Evolutionary conservation across 805 yeast species (phyloP).

Genomic region (Sugiyamaella mastotermitis): DNA sequence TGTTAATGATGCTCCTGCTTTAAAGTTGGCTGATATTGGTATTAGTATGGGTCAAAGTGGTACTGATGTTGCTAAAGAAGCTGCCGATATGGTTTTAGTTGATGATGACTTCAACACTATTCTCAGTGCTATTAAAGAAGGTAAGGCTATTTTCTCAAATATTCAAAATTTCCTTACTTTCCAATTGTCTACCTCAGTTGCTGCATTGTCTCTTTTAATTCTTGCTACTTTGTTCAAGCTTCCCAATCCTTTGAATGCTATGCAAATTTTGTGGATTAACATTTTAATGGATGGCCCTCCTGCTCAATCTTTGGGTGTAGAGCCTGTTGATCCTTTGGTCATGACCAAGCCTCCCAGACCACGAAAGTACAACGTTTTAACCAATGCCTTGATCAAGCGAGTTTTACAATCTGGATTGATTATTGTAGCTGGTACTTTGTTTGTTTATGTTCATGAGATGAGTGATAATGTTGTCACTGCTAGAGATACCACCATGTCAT

Average conservation of each 20-base stretch:
- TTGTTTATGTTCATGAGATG: slow-evolving; percentile 83
- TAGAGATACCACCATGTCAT: slow-evolving; percentile 98
- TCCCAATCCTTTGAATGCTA: slow-evolving; percentile 93
- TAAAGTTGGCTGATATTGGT: slow-evolving; percentile 58
- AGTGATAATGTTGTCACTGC: slow-evolving; percentile 72
- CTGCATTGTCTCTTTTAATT: slow-evolving; percentile 87
- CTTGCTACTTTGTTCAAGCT: slow-evolving; percentile 78
- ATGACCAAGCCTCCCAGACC: slow-evolving; percentile 96
- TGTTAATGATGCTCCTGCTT: slow-evolving; percentile 59
- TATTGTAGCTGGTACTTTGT: slow-evolving; percentile 80
- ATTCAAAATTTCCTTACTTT: slow-evolving; percentile 92
- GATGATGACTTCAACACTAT: slow-evolving; percentile 97
- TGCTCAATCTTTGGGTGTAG: slow-evolving; percentile 95
- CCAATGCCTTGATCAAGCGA: slow-evolving; percentile 60
- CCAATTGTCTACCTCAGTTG: slow-evolving; percentile 93
- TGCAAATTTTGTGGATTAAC: slow-evolving; percentile 98
- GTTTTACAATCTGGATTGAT: slow-evolving; percentile 71
- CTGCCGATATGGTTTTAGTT: slow-evolving; percentile 94
- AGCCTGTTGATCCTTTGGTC: slow-evolving; percentile 92
- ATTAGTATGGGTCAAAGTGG: slow-evolving; percentile 80
- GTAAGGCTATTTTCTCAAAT: slow-evolving; percentile 93
- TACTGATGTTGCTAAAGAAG: slow-evolving; percentile 97
- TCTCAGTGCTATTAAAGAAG: slow-evolving; percentile 90
- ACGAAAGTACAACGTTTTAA: slow-evolving; percentile 78
- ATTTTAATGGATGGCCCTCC: slow-evolving; percentile 99